Evolutionary conservation across 1,284 basidiomycete species (phyloP), one percentile per base, ranked within the genome.

Genomic region (Trichosporon inkin): DNA sequence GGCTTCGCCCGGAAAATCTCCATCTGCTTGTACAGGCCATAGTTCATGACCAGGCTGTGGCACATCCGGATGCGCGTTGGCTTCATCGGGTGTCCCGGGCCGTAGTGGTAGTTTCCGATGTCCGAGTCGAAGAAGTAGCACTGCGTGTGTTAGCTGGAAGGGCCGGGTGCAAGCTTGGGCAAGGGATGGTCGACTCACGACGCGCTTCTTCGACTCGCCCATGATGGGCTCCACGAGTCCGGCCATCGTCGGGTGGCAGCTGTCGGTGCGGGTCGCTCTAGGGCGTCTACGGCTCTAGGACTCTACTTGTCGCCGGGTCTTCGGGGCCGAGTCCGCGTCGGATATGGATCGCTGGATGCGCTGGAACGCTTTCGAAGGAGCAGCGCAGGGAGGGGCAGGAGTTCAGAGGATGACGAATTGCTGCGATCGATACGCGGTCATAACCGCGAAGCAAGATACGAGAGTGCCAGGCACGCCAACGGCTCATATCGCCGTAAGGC

Each of bases 1-100:
- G 96, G 96, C 83, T 99, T 99, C 3, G 96, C 96, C 58, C 96
- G 86, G 70, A 94, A 94, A 65, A 96, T 95, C 79, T 95, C 92
- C 92, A 95, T 95, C 78, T 92, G 91, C 80, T 93, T 93, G 81
- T 95, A 95, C 16, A 95, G 79, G 22, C 94, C 94, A 75, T 98
- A 99, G 81, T 99, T 99, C 96, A 99, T 99, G 58, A 99, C 95
- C 39, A 99, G 84, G 10, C 93, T 95, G 80, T 99, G 96, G 74
- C 94, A 97, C 96, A 99, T 99, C 68, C 95, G 88, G 81, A 99
- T 97, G 20, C 95, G 84, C 20, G 92, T 94, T 11, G 94, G 93
- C 77, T 97, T 96, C 92, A 96, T 96, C 1, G 78, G 80, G 62
- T 81, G 78, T 6, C 75, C 77, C 47, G 94, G 93, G 2, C 94